Percentiles rank a stretch among this genome's conserved stretches.
Evolutionary conservation across 495 filamentous ascomycete genomes (phyloP).

Genomic region (Penicillium samsonianum): DNA sequence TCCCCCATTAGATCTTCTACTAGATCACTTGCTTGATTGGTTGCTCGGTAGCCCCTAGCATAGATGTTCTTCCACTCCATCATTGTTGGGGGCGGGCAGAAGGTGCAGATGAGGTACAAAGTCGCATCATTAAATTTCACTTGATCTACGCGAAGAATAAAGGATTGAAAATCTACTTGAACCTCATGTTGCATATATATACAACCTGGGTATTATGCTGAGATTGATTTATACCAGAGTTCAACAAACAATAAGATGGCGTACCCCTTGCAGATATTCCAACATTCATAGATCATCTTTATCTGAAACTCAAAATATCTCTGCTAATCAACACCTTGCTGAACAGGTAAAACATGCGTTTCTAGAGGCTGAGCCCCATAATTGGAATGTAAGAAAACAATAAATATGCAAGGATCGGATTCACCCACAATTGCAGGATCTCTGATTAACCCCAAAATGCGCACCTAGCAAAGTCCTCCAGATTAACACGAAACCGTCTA

Average conservation of each 20-base stretch:
- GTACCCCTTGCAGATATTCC: not conserved
- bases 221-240: too few relatives aligned
- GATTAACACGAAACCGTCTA: not conserved
- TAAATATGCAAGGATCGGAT: constrained; percentile 4
- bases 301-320: not conserved
- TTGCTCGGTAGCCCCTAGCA: too few relatives aligned
- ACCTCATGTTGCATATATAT: too few relatives aligned
- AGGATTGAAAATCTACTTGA: too few relatives aligned
- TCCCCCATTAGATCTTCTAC: too few relatives aligned
- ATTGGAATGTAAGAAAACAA: not conserved
- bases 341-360: not conserved
- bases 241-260: not conserved
- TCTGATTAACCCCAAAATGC: not conserved
- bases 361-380: not conserved
- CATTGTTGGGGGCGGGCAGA: too few relatives aligned
- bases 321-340: not conserved
- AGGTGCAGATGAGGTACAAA: too few relatives aligned
- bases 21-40: too few relatives aligned
- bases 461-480: not conserved
- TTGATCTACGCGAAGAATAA: too few relatives aligned
- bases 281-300: not conserved
- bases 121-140: too few relatives aligned
- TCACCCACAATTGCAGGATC: not conserved
- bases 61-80: too few relatives aligned
- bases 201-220: too few relatives aligned